Percentiles rank a stretch among this genome's conserved stretches.
phyloP scores from a whole-genome alignment of 768 basidiomycete species.

The Guyanaporus albipodus region DNA sequence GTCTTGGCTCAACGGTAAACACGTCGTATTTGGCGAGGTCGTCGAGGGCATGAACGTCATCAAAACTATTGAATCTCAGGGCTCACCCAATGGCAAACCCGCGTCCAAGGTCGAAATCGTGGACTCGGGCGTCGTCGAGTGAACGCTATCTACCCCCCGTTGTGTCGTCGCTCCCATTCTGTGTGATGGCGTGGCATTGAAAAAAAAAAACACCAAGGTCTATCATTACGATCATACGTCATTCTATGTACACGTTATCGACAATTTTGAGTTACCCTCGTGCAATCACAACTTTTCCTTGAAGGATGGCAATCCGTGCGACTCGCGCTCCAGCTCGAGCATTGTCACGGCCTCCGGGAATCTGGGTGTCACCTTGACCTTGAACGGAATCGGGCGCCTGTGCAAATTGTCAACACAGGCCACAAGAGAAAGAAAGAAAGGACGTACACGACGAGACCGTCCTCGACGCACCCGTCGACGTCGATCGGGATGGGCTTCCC shows the following conservation, averaged over 20 bases:
- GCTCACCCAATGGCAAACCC: conserved; percentile 25
- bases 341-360: conserved; percentile 6
- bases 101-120: conserved; percentile 47
- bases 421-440: too few species aligned
- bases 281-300: too few species aligned
- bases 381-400: conserved; percentile 5
- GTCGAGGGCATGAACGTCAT: conserved; percentile 41
- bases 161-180: too few species aligned
- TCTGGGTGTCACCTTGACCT: background rate
- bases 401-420: background rate
- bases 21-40: conserved; percentile 49
- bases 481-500: conserved; percentile 4
- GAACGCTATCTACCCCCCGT: too few species aligned
- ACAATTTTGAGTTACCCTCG: too few species aligned
- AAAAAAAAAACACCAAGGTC: too few species aligned
- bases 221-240: too few species aligned
- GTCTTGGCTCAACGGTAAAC: conserved; percentile 51
- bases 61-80: conserved; percentile 37
- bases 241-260: too few species aligned
- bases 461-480: conserved; percentile 7
- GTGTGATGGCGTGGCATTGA: too few species aligned
- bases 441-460: conserved; percentile 7
- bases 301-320: conserved; percentile 2
- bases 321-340: conserved; percentile 7
- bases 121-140: conserved; percentile 48